A percentile compares a stretch with the other conserved stretches of the same genome.
Conservation (phyloP, 805 yeast species). For the Metschnikowia anglica region DNA sequence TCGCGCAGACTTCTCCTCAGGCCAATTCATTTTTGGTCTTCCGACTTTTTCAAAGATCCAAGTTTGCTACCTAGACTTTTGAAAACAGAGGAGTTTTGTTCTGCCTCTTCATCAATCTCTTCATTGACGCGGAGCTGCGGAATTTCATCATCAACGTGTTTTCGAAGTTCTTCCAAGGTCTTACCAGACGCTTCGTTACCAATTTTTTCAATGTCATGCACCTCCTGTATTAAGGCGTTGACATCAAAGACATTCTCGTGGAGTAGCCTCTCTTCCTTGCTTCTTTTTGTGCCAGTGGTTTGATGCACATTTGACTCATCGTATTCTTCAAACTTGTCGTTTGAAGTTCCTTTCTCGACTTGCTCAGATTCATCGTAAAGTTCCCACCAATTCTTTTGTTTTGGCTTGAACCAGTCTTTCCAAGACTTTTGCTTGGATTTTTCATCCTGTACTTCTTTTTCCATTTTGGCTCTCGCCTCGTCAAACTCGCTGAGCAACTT, state of each 20-base stretch:
- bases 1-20: no score
- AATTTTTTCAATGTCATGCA: slow-evolving; percentile 43
- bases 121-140: slow-evolving; percentile 9
- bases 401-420: slow-evolving; percentile 49
- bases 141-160: slow-evolving; percentile 7
- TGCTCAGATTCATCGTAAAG: slow-evolving; percentile 38
- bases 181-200: slow-evolving; percentile 23
- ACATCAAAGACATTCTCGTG: slow-evolving; percentile 44
- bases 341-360: slow-evolving; percentile 10
- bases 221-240: slow-evolving; percentile 43
- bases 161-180: slow-evolving; percentile 10
- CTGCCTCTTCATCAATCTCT: slow-evolving; percentile 16
- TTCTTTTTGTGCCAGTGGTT: slow-evolving; percentile 15
- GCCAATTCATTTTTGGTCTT: neutral
- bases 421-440: slow-evolving; percentile 40
- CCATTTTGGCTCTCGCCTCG: slow-evolving; percentile 69
- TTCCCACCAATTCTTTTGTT: slow-evolving; percentile 60
- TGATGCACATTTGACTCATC: slow-evolving; percentile 10
- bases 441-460: slow-evolving; percentile 39
- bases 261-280: slow-evolving; percentile 4
- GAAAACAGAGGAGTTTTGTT: slow-evolving; percentile 8
- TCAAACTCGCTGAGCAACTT: slow-evolving; percentile 82
- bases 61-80: slow-evolving; percentile 8
- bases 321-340: slow-evolving; percentile 19
- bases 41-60: slow-evolving; percentile 1